Evolutionary conservation across 2,329 filamentous ascomycete species (phyloP), one percentile per base, ranked within the genome.

Genomic region (Xylaria sp.): DNA sequence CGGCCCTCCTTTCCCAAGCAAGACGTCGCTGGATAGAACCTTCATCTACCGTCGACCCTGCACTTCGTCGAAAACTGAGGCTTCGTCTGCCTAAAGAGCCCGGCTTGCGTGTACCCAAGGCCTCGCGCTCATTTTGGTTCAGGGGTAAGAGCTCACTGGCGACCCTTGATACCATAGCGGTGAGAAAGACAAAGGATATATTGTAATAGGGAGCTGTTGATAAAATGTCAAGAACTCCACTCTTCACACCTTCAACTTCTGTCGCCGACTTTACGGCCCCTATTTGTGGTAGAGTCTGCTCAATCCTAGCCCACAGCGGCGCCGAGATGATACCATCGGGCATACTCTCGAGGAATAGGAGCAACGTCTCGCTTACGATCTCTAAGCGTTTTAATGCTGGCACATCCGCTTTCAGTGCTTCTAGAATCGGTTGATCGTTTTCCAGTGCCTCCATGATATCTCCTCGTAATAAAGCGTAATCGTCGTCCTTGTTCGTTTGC

Each of bases 151-250:
- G 79, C 64, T 89, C 87, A 0, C 81, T 78, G 1, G 84, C 82
- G 1, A 88, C 81, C 3, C 85, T 83, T 1, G 84, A 81, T 0
- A 98, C 85, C 80, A 94, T 94, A 9, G 92, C 90, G 0, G 91
- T 93, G 18, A 98, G 83, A 72, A 98, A 94, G 1, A 97, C 92
- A 76, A 98, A 97, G 0, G 92, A 92, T 64, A 97, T 94, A 77
- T 94, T 96, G 80, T 97, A 92, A 59, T 91, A 91, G 0, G 94
- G 92, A 0, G 89, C 86, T 1, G 87, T 83, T 0, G 91, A 87
- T 1, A 98, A 85, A 1, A 91, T 86, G 73, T 98, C 94, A 5
- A 97, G 87, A 1, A 96, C 79, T 2, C 81, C 77, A 0, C 80
- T 80, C 76, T 87, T 88, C 73, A 83, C 81, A 46, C 86, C 81